Evolutionary conservation across 2,329 filamentous ascomycete species (phyloP).

Genomic region (Claviceps pazoutovae): DNA sequence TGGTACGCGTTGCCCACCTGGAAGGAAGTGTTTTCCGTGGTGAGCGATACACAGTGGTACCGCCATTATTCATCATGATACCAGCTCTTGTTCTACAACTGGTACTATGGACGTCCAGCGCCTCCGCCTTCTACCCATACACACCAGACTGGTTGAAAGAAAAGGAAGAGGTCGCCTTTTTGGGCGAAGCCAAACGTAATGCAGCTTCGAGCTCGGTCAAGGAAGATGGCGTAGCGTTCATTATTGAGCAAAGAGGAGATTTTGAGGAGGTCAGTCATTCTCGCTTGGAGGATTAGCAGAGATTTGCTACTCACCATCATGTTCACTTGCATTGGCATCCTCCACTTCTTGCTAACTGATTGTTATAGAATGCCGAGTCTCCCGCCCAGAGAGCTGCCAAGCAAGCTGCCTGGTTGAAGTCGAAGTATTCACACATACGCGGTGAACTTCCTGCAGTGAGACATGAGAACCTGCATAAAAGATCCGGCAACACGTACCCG

Average conservation of each 20-base stretch:
- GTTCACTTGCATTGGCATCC: constrained; percentile 13
- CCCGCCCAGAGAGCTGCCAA: constrained; percentile 3
- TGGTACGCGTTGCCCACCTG: background rate
- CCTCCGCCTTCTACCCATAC: constrained; percentile 35
- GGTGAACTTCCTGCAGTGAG: background rate
- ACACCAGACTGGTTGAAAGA: constrained; percentile 23
- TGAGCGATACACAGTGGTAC: constrained; percentile 1
- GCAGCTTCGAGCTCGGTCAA: constrained; percentile 7
- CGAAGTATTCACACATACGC: constrained; percentile 6
- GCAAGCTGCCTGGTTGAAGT: constrained; percentile 9
- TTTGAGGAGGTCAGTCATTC: constrained; percentile 2
- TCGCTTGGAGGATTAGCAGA: background rate
- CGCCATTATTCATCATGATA: constrained; percentile 24
- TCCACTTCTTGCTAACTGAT: background rate
- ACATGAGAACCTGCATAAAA: constrained; percentile 11
- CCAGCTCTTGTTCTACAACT: constrained; percentile 26
- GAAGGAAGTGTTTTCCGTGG: background rate
- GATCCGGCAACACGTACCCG: constrained; percentile 30
- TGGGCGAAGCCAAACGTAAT: constrained; percentile 13
- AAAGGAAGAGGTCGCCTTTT: constrained; percentile 11
- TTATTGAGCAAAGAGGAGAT: constrained; percentile 24
- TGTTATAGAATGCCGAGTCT: background rate
- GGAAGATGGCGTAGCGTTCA: constrained; percentile 21
- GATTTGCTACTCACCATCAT: background rate
- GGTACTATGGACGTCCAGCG: constrained; percentile 31